These are phyloP conservation scores for Penicillium paradoxum DNA, from an alignment of 495 filamentous ascomycete species.

Conservation along the genomic window DNA sequence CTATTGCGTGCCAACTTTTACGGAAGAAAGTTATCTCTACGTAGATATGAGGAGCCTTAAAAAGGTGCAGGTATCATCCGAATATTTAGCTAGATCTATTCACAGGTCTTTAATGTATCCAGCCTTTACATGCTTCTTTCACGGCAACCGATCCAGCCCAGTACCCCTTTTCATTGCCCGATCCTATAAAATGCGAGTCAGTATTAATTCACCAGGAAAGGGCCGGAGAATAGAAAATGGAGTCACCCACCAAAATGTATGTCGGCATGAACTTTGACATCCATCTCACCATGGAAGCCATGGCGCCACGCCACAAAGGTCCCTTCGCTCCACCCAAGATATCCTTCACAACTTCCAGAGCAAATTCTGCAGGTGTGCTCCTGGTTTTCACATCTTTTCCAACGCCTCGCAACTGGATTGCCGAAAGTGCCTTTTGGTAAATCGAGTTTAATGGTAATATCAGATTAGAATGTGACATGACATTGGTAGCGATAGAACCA, in stretches of 20 bases:
- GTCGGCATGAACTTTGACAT: background rate
- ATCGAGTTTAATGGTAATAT: conserved; percentile 1
- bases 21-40: no score
- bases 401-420: background rate
- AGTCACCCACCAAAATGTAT: background rate
- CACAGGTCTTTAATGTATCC: no score
- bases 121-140: no score
- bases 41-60: no score
- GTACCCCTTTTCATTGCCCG: background rate
- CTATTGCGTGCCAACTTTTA: no score
- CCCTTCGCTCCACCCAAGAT: conserved; percentile 4
- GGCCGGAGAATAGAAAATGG: background rate
- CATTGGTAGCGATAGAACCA: conserved; percentile 10
- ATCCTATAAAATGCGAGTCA: background rate
- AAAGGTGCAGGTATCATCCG: no score
- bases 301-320: conserved; percentile 2
- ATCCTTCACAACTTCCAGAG: conserved; percentile 8
- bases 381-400: background rate
- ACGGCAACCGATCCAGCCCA: background rate
- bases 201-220: background rate
- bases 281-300: background rate
- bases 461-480: background rate
- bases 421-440: background rate
- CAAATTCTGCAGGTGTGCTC: background rate
- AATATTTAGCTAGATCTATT: no score